Conservation (phyloP, 2,329 filamentous ascomycete genomes). For the Talaromyces pinophilus region DNA sequence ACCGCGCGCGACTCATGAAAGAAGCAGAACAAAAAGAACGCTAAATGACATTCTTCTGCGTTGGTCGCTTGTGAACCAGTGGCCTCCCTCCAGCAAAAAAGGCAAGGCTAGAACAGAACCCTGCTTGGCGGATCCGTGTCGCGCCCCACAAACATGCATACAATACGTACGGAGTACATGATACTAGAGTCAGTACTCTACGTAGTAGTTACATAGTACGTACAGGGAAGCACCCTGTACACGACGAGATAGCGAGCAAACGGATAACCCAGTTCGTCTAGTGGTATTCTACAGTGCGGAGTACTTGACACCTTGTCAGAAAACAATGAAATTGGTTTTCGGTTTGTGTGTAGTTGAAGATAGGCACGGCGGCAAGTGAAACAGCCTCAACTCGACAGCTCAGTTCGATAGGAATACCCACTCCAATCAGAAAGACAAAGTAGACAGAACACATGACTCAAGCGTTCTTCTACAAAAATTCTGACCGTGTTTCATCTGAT, state of each 20-base stretch:
- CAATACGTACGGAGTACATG: constrained; percentile 19
- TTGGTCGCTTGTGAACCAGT: constrained; percentile 20
- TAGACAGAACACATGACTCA: constrained; percentile 3
- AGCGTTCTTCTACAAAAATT: background rate
- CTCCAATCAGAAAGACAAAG: background rate
- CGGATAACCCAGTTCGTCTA: constrained; percentile 1
- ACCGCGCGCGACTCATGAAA: background rate
- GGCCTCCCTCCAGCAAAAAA: constrained; percentile 11
- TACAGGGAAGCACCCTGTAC: background rate
- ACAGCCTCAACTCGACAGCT: background rate
- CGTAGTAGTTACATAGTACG: background rate
- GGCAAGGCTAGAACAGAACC: constrained; percentile 17
- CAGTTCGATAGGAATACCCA: background rate
- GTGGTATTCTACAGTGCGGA: background rate
- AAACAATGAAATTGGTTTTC: background rate
- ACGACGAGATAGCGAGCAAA: background rate
- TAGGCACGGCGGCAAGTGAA: constrained; percentile 10
- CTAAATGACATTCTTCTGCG: constrained; percentile 17
- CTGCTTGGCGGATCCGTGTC: constrained; percentile 10
- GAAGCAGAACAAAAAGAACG: background rate
- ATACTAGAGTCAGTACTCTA: constrained; percentile 3
- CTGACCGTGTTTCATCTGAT: constrained; percentile 6
- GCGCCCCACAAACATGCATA: constrained; percentile 14
- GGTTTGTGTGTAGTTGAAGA: background rate
- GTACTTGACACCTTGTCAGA: background rate